phyloP scores from a whole-genome alignment of 352 stramenopile species.

The Pythium grandisporangium region DNA sequence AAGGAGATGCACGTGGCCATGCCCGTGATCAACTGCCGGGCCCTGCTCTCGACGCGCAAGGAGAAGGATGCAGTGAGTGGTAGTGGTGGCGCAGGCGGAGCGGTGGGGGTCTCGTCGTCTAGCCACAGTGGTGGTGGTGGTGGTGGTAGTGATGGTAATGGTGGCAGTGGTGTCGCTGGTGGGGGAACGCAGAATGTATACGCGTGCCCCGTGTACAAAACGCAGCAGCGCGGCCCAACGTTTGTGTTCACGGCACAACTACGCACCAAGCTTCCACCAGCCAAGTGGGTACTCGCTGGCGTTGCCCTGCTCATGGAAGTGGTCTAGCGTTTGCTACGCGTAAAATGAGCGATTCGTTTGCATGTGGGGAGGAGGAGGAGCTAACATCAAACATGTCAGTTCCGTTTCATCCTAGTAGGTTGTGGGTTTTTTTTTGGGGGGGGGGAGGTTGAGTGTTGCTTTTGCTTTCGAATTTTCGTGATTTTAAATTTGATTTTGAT shows the following conservation, averaged over 20 bases:
- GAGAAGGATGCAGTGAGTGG: slow-evolving; percentile 11
- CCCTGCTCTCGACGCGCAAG: slow-evolving; percentile 37
- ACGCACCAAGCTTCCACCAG: slow-evolving; percentile 72
- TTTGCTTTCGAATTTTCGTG: no score
- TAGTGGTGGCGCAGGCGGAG: no score
- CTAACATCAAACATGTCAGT: no score
- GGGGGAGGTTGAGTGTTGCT: no score
- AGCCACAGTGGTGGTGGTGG: no score
- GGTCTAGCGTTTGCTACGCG: slow-evolving; percentile 18
- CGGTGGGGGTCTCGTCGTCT: no score
- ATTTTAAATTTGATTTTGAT: no score
- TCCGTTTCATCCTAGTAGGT: no score
- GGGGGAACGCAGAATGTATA: slow-evolving; percentile 43
- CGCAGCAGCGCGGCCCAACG: slow-evolving; percentile 83
- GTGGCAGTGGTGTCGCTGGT: no score
- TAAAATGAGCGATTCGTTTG: background rate
- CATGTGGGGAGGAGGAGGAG: no score
- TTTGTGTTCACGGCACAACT: slow-evolving; percentile 86
- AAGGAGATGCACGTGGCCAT: slow-evolving; percentile 90
- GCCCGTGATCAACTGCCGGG: slow-evolving; percentile 88
- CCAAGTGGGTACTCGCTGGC: slow-evolving; percentile 88
- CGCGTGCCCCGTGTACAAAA: slow-evolving; percentile 89
- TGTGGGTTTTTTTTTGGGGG: no score
- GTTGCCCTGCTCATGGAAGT: slow-evolving; percentile 88
- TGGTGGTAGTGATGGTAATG: no score